These are phyloP conservation scores for Scenedesmus sp. DNA, from an alignment of 163 green algal genomes.

Conservation along the genomic window DNA sequence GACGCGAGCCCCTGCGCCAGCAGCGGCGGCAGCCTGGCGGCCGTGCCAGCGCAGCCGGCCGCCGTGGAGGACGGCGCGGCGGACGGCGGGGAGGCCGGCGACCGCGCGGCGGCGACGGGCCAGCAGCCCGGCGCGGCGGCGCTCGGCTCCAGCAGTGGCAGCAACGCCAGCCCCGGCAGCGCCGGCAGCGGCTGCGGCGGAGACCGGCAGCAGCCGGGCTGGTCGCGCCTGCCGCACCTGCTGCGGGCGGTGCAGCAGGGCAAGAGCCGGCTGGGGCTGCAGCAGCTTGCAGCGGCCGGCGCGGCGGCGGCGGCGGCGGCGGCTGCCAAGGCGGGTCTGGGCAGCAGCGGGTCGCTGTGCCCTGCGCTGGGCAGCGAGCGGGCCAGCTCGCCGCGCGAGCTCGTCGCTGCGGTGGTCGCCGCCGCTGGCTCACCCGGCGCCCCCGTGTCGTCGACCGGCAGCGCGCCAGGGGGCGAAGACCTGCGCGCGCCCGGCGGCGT, in stretches of 20 bases:
- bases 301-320: no score
- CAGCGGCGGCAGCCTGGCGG: neutral
- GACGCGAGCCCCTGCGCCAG: neutral
- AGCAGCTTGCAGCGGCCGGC: slow-evolving; percentile 14
- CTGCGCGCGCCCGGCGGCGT: neutral
- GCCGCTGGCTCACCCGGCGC: no score
- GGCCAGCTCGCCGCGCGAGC: no score
- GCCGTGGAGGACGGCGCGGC: neutral
- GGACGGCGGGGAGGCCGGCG: neutral
- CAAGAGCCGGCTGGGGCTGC: slow-evolving; percentile 19
- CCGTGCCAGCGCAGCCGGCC: neutral
- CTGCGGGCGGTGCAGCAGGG: neutral
- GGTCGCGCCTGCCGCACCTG: neutral
- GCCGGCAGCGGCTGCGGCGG: neutral
- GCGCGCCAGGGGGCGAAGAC: no score
- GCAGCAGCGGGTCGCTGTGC: neutral
- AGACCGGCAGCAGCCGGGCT: neutral
- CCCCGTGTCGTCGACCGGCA: no score
- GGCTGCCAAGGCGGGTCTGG: neutral
- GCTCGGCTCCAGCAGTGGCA: neutral
- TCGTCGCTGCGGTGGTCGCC: no score
- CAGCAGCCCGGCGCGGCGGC: neutral
- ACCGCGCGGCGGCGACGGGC: neutral
- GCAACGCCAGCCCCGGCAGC: neutral
- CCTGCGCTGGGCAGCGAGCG: no score